A percentile compares a stretch with the other conserved stretches of the same genome.
Conservation (phyloP, 148 eudicot genomes). For the Cornus florida region DNA sequence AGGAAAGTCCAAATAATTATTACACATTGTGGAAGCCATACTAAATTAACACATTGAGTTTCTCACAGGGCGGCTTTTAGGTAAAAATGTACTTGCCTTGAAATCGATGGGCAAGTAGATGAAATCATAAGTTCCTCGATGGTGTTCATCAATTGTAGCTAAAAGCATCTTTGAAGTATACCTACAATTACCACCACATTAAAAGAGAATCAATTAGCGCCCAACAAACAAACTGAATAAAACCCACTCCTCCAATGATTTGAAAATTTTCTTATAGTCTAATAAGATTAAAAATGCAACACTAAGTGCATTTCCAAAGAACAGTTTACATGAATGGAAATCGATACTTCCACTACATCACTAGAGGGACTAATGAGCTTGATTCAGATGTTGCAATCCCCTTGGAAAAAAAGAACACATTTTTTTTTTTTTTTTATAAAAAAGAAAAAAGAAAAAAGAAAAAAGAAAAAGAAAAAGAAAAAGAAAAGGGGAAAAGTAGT, state of each 20-base stretch:
- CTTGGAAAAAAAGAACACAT: no score
- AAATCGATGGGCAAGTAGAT: slow-evolving; percentile 75
- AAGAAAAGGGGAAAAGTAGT: background rate
- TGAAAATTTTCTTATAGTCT: background rate
- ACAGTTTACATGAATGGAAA: background rate
- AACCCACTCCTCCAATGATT: background rate
- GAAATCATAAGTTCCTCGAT: slow-evolving; percentile 72
- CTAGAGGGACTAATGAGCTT: background rate
- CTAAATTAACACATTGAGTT: background rate
- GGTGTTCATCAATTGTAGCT: slow-evolving; percentile 72
- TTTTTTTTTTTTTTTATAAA: no score
- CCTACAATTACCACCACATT: slow-evolving; percentile 31
- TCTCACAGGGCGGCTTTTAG: background rate
- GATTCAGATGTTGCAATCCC: background rate
- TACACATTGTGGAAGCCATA: background rate
- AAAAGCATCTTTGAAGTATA: slow-evolving; percentile 83
- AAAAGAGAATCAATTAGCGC: slow-evolving; percentile 11
- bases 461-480: no score
- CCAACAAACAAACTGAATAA: background rate
- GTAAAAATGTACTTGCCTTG: slow-evolving; percentile 46
- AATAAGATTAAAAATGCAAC: no score
- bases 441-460: no score
- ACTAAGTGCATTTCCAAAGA: background rate
- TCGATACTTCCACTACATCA: background rate
- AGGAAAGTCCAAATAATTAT: slow-evolving; percentile 8